phyloP scores from a whole-genome alignment of 441 rosid species.

The Cnidoscolus chayamansa region DNA sequence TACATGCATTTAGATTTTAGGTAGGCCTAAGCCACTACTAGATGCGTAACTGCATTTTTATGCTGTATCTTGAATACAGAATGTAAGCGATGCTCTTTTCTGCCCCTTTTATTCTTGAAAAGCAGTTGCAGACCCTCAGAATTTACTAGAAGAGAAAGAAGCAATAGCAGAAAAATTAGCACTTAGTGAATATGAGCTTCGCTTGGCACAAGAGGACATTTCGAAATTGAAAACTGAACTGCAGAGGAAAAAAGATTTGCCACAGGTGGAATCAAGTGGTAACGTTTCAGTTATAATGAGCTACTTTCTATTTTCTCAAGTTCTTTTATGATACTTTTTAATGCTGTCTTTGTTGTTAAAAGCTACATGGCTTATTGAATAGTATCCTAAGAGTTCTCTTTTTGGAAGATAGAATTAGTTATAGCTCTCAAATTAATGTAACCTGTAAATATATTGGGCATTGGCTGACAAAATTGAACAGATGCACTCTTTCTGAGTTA shows the following conservation, averaged over 20 bases:
- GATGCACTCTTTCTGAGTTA: not conserved
- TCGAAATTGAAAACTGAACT: slow-evolving; percentile 63
- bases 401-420: not conserved
- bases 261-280: slow-evolving; percentile 50
- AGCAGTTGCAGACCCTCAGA: slow-evolving; percentile 92
- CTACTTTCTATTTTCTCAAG: not conserved
- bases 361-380: not conserved
- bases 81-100: slow-evolving; percentile 24
- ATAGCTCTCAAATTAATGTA: slow-evolving; percentile 2
- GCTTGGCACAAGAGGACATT: slow-evolving; percentile 86
- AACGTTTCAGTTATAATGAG: slow-evolving; percentile 12
- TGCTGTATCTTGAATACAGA: slow-evolving; percentile 21
- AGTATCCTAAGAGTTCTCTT: no score
- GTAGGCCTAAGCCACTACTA: not conserved
- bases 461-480: not conserved
- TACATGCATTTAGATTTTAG: slow-evolving; percentile 11
- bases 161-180: slow-evolving; percentile 74
- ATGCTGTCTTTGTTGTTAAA: not conserved
- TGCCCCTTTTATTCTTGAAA: slow-evolving; percentile 22
- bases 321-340: not conserved
- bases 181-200: slow-evolving; percentile 75
- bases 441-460: slow-evolving; percentile 11
- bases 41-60: slow-evolving; percentile 18
- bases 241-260: slow-evolving; percentile 51
- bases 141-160: slow-evolving; percentile 81